Conservation (phyloP, 352 stramenopile species). For the Globisporangium nodosum region DNA sequence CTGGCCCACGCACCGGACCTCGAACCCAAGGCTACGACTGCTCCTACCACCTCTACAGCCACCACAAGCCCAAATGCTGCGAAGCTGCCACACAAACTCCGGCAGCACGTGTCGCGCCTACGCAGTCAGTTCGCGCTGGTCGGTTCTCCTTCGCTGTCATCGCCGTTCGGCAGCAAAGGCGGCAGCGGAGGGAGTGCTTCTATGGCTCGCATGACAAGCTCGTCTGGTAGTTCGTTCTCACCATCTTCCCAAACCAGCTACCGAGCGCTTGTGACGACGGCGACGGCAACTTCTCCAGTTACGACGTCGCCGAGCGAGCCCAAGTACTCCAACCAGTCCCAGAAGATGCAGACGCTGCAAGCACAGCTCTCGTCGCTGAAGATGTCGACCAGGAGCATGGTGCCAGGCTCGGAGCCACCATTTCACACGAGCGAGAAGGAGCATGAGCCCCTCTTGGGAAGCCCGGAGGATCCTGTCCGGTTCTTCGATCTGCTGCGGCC, state of each 20-base stretch:
- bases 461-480: conserved; percentile 6
- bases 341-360: conserved; percentile 29
- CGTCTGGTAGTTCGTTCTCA: not conserved
- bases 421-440: not conserved
- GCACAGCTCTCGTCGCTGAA: conserved; percentile 13
- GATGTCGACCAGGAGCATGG: conserved; percentile 5
- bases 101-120: conserved; percentile 39
- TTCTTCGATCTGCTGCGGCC: conserved; percentile 53
- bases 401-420: not conserved
- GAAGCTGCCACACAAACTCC: conserved; percentile 52
- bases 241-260: not conserved
- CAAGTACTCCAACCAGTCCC: conserved; percentile 32
- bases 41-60: not conserved
- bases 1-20: not conserved
- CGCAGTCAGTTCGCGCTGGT: conserved; percentile 37
- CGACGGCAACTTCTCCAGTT: not conserved
- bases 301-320: not conserved
- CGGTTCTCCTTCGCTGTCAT: not conserved
- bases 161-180: conserved; percentile 12
- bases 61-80: conserved; percentile 1
- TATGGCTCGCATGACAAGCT: not conserved
- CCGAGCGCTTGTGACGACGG: not conserved
- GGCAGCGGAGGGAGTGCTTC: not conserved
- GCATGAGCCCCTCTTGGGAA: not conserved
- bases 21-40: not conserved